phyloP scores from a whole-genome alignment of 106 monocot species.

The Platanthera zijinensis region DNA sequence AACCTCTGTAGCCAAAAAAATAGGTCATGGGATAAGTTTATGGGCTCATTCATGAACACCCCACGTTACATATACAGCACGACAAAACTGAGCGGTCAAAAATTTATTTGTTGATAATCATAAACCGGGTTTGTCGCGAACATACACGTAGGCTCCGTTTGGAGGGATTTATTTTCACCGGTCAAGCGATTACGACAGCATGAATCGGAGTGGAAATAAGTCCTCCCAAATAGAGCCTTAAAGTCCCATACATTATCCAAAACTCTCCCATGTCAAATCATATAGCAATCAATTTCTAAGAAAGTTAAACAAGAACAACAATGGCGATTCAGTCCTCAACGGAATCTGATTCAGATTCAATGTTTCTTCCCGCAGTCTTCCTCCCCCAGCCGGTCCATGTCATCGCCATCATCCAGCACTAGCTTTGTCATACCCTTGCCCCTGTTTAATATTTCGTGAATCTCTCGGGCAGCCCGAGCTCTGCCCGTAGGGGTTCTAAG shows the following conservation, averaged over 20 bases:
- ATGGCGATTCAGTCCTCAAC: constrained; percentile 10
- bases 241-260: neutral
- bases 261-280: neutral
- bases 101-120: too few species aligned
- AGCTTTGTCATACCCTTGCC: constrained; percentile 54
- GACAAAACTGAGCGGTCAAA: too few species aligned
- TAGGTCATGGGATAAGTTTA: too few species aligned
- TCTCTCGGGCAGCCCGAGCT: constrained; percentile 62
- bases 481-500: constrained; percentile 61
- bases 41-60: too few species aligned
- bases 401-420: constrained; percentile 38
- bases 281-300: neutral
- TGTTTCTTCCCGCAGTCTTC: neutral
- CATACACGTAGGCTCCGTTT: neutral
- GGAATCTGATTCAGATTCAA: constrained; percentile 21
- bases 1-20: too few species aligned
- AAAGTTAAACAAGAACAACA: neutral
- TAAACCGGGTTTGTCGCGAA: neutral
- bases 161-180: too few species aligned
- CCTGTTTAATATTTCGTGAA: constrained; percentile 78
- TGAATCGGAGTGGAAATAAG: neutral
- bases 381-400: constrained; percentile 1
- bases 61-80: too few species aligned
- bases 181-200: too few species aligned
- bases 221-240: neutral